Conservation (phyloP, 805 yeast genomes). For the Zygoascus biomembranicola region DNA sequence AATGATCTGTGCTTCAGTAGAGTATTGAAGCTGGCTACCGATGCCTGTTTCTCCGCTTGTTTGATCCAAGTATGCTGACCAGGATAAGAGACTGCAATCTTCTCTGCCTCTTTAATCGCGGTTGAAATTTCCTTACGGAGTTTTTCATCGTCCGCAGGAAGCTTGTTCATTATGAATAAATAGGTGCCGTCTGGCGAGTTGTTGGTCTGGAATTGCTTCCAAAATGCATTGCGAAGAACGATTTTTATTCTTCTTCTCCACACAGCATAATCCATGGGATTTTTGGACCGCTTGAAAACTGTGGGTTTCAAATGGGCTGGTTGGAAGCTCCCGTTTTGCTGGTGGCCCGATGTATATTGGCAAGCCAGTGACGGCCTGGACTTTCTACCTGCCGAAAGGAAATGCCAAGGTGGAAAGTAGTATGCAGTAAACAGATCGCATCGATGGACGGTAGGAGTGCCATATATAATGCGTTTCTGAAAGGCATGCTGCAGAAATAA, state of each 20-base stretch:
- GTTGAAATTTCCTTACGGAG: constrained; percentile 8
- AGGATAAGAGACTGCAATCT: background rate
- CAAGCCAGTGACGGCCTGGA: constrained; percentile 14
- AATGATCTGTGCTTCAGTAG: background rate
- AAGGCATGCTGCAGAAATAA: background rate
- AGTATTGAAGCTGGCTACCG: constrained; percentile 3
- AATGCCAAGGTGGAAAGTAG: constrained; percentile 17
- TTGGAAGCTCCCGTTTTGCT: constrained; percentile 12
- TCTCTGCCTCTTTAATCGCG: constrained; percentile 5
- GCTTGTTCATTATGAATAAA: constrained; percentile 8
- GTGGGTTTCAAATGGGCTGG: background rate
- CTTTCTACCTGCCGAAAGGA: constrained; percentile 14
- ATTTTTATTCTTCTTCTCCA: constrained; percentile 12
- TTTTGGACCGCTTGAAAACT: constrained; percentile 7
- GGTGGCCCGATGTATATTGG: constrained; percentile 9
- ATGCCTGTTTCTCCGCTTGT: constrained; percentile 6
- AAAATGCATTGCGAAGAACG: constrained; percentile 3
- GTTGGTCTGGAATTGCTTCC: constrained; percentile 1
- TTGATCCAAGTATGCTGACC: background rate
- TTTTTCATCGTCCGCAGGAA: constrained; percentile 4
- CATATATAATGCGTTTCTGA: background rate
- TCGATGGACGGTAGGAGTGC: constrained; percentile 6
- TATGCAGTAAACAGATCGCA: constrained; percentile 10
- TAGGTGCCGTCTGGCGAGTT: constrained; percentile 14
- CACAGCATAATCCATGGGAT: constrained; percentile 16